phyloP scores from a whole-genome alignment of 2,329 filamentous ascomycete genomes.

The Xylaria polymorpha region DNA sequence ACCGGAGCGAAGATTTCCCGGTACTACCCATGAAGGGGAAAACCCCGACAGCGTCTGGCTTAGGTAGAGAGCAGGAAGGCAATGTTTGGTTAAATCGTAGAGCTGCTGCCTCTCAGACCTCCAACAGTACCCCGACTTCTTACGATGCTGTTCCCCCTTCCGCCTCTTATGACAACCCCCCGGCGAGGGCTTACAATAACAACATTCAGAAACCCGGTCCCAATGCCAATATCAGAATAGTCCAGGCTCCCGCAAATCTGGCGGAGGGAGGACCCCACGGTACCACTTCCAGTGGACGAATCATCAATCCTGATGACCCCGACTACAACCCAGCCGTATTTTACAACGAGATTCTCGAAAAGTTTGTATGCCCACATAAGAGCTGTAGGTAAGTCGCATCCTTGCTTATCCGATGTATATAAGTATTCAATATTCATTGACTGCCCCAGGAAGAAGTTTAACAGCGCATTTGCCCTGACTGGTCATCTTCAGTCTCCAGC shows the following conservation, averaged over 20 bases:
- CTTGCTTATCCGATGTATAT: background rate
- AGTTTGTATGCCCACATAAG: constrained; percentile 35
- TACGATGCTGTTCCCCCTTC: constrained; percentile 34
- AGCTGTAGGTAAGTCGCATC: constrained; percentile 32
- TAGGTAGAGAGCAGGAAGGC: background rate
- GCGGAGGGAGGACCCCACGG: background rate
- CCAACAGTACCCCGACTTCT: background rate
- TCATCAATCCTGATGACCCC: constrained; percentile 26
- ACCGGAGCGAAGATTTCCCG: constrained; percentile 32
- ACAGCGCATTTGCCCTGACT: constrained; percentile 49
- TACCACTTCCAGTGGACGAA: constrained; percentile 7
- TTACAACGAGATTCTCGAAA: constrained; percentile 20
- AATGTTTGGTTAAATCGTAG: constrained; percentile 20
- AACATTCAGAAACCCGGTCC: background rate
- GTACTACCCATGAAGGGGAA: background rate
- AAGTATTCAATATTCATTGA: constrained; percentile 32
- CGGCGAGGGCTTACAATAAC: background rate
- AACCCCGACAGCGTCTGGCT: background rate
- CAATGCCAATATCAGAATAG: constrained; percentile 17
- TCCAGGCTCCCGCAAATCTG: background rate
- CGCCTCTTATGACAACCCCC: background rate
- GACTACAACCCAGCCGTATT: constrained; percentile 34
- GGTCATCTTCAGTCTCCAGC: constrained; percentile 58
- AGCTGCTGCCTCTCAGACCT: background rate
- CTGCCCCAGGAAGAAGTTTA: constrained; percentile 56